Conservation (phyloP, 495 filamentous ascomycete genomes). For the Aspergillus carlsbadensis region DNA sequence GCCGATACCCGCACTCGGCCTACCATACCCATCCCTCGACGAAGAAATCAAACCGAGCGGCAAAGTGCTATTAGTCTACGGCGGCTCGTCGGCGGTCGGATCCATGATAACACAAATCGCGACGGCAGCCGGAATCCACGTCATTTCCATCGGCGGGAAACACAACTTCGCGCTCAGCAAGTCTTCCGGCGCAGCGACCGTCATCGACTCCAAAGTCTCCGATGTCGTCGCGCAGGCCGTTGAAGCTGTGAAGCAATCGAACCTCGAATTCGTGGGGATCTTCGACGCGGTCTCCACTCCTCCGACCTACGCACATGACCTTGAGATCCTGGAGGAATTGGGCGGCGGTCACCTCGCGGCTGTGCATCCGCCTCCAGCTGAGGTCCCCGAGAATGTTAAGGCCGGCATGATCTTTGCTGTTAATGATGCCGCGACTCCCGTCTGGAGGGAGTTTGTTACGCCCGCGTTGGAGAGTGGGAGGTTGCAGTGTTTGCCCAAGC, state of each 20-base stretch:
- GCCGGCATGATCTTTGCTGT: slow-evolving; percentile 46
- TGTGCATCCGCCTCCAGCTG: slow-evolving; percentile 12
- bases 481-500: slow-evolving; percentile 6
- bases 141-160: slow-evolving; percentile 1
- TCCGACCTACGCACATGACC: slow-evolving; percentile 1
- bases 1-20: slow-evolving; percentile 2
- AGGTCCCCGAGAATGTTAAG: slow-evolving; percentile 31
- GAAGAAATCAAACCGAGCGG: background rate
- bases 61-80: slow-evolving; percentile 9
- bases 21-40: slow-evolving; percentile 4
- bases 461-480: background rate
- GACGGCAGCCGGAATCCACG: slow-evolving; percentile 1
- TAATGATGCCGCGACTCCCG: slow-evolving; percentile 38
- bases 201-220: slow-evolving; percentile 1
- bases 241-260: background rate
- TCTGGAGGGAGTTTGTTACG: slow-evolving; percentile 33
- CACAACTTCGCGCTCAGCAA: slow-evolving; percentile 9
- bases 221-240: background rate
- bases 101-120: slow-evolving; percentile 12
- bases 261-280: slow-evolving; percentile 8
- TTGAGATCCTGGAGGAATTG: slow-evolving; percentile 1
- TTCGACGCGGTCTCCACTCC: slow-evolving; percentile 12
- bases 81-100: slow-evolving; percentile 12
- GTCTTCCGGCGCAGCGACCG: background rate
- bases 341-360: slow-evolving; percentile 4